These are phyloP conservation scores for Xanthoconium stramineum DNA, from an alignment of 768 basidiomycete genomes.

Conservation along the genomic window DNA sequence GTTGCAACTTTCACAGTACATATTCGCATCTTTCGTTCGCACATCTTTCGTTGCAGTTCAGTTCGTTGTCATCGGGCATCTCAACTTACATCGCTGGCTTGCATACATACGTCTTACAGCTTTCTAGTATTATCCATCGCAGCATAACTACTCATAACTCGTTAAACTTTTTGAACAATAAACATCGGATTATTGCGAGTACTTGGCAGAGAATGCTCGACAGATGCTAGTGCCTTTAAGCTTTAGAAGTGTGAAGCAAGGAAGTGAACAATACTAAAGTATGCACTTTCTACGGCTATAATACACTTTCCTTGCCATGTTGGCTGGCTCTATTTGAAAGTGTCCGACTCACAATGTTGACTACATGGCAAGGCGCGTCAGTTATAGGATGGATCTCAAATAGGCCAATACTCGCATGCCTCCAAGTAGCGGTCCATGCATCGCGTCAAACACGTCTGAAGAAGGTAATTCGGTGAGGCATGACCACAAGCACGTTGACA, in stretches of 20 bases:
- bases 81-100: conserved; percentile 5
- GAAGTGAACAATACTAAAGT: background rate
- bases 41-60: conserved; percentile 8
- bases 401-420: conserved; percentile 57
- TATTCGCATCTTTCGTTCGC: conserved; percentile 8
- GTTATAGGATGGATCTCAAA: background rate
- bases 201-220: background rate
- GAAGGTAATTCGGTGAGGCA: background rate
- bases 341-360: conserved; percentile 72
- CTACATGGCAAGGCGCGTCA: conserved; percentile 35
- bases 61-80: conserved; percentile 13
- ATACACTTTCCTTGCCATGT: conserved; percentile 19
- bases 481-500: background rate
- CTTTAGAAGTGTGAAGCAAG: conserved; percentile 1
- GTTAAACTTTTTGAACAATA: conserved; percentile 14
- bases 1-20: conserved; percentile 19
- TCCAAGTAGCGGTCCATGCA: conserved; percentile 85
- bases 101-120: conserved; percentile 19
- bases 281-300: conserved; percentile 4
- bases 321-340: conserved; percentile 54
- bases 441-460: conserved; percentile 67
- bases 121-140: conserved; percentile 11
- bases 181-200: conserved; percentile 6
- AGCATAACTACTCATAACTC: conserved; percentile 14
- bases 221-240: background rate